A percentile compares a stretch with the other conserved stretches of the same genome.
Evolutionary conservation across 1,284 basidiomycete genomes (phyloP).

Genomic region (Lignosus rhinocerotis): DNA sequence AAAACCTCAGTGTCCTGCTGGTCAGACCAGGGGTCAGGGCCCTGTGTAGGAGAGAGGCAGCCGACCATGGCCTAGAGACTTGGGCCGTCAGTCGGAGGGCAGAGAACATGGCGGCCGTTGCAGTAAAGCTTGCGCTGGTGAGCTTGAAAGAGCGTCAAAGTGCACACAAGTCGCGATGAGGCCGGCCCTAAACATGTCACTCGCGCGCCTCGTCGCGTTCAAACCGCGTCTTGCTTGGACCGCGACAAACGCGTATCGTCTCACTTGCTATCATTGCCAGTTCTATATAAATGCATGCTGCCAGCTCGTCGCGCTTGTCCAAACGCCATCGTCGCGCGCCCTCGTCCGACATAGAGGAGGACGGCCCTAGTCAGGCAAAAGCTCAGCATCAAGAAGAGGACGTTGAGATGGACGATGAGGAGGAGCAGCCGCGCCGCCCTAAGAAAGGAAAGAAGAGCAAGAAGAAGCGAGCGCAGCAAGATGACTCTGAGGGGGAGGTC

Average conservation of each 20-base stretch:
- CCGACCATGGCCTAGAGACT: constrained; percentile 23
- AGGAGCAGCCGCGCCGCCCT: constrained; percentile 37
- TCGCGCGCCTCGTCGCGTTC: constrained; percentile 12
- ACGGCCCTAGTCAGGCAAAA: constrained; percentile 37
- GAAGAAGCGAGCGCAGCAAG: constrained; percentile 43
- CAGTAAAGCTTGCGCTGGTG: background rate
- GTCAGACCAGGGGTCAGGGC: constrained; percentile 10
- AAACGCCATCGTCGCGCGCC: constrained; percentile 37
- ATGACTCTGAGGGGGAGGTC: constrained; percentile 22
- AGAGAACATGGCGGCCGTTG: constrained; percentile 44
- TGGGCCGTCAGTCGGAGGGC: constrained; percentile 38
- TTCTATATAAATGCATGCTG: constrained; percentile 41
- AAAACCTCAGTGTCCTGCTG: constrained; percentile 15
- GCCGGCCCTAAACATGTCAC: constrained; percentile 40
- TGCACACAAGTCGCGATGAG: constrained; percentile 31
- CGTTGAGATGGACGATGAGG: constrained; percentile 47
- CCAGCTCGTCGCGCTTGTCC: constrained; percentile 44
- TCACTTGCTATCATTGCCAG: background rate
- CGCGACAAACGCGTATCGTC: constrained; percentile 9
- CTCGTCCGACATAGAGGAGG: constrained; percentile 65
- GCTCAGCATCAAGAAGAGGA: constrained; percentile 42
- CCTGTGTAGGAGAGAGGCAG: constrained; percentile 12
- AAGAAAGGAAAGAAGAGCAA: constrained; percentile 44
- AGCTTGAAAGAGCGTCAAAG: background rate
- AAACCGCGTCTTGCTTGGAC: constrained; percentile 22